Evolutionary conservation across 164 flowering plant genomes (phyloP).

Genomic region (Magnolia sinica): DNA sequence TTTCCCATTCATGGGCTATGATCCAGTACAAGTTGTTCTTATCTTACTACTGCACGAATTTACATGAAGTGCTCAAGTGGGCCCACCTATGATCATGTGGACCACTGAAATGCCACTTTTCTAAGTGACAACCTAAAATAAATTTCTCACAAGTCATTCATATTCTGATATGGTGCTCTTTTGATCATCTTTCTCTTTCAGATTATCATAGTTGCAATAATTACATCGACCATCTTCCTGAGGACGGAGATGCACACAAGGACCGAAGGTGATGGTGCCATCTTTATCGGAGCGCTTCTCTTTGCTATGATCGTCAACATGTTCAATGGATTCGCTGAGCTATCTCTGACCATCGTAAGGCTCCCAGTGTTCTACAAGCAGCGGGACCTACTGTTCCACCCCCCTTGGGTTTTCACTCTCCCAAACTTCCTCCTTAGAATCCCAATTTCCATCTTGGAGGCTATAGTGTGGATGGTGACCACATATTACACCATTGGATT

Average conservation of each 20-base stretch:
- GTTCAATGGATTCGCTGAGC: constrained; percentile 94
- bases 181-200: constrained; percentile 24
- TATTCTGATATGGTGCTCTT: not conserved
- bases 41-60: too few relatives aligned
- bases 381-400: constrained; percentile 79
- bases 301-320: constrained; percentile 63
- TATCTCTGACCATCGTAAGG: constrained; percentile 59
- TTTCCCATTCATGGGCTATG: too few relatives aligned
- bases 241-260: constrained; percentile 47
- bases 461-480: constrained; percentile 59
- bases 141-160: not conserved
- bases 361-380: constrained; percentile 98
- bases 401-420: constrained; percentile 81
- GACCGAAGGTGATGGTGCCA: constrained; percentile 58
- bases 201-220: constrained; percentile 54
- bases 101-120: too few relatives aligned
- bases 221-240: constrained; percentile 67
- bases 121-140: too few relatives aligned
- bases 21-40: too few relatives aligned
- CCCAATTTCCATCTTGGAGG: constrained; percentile 71
- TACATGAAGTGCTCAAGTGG: too few relatives aligned
- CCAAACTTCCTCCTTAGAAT: constrained; percentile 66
- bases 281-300: constrained; percentile 69
- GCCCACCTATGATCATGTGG: too few relatives aligned
- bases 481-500: constrained; percentile 86